These are phyloP conservation scores for Lathyrus oleraceus DNA, from an alignment of 306 rosid genomes.

Conservation along the genomic window DNA sequence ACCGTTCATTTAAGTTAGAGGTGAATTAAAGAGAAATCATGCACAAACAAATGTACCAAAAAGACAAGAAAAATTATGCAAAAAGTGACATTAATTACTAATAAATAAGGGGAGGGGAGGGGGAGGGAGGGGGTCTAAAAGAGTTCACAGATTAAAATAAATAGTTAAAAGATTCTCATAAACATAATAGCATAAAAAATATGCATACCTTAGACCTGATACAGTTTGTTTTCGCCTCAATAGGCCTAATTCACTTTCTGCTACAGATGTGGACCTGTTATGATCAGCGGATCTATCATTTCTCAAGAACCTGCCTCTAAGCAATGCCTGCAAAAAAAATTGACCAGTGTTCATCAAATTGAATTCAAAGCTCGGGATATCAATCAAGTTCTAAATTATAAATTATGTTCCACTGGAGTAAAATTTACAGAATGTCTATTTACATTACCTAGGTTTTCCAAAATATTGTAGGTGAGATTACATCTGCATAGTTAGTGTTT, in stretches of 20 bases:
- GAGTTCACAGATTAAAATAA: slow-evolving; percentile 4
- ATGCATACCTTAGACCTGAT: slow-evolving; percentile 76
- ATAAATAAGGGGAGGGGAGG: not conserved
- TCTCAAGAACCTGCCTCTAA: slow-evolving; percentile 91
- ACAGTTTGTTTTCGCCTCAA: slow-evolving; percentile 81
- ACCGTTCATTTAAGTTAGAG: not conserved
- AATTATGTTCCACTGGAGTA: not conserved
- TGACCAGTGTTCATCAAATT: slow-evolving; percentile 24
- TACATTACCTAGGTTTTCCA: slow-evolving; percentile 22
- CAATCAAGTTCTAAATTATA: slow-evolving; percentile 9
- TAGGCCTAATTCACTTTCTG: slow-evolving; percentile 88
- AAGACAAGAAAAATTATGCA: not conserved
- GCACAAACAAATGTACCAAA: not conserved
- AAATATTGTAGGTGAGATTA: not conserved
- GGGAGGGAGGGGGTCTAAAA: not conserved
- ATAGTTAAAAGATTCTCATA: not conserved
- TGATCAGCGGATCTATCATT: slow-evolving; percentile 64
- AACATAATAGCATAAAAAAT: slow-evolving; percentile 15
- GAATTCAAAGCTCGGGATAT: slow-evolving; percentile 20
- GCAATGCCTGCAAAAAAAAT: slow-evolving; percentile 72
- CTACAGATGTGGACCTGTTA: slow-evolving; percentile 64
- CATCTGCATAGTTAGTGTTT: not conserved
- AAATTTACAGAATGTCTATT: slow-evolving; percentile 4
- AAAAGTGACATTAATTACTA: not conserved
- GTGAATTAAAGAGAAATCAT: not conserved